Evolutionary conservation across 2,329 filamentous ascomycete genomes (phyloP), one percentile per base, ranked within the genome.

Genomic region (Sporothrix phasma): DNA sequence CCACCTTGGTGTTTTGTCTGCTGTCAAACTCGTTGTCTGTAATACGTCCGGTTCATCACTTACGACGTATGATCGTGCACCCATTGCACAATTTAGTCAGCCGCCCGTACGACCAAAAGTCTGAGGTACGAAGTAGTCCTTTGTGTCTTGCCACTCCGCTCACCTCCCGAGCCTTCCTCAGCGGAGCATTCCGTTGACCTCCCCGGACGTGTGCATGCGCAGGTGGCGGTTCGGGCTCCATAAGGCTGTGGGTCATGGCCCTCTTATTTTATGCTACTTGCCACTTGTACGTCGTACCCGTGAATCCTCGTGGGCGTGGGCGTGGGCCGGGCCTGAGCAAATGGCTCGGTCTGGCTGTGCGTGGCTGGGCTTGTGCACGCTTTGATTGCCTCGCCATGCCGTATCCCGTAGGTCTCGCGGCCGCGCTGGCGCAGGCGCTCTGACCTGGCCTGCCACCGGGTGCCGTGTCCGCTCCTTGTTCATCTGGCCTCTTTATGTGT

Each of bases 171-270:
- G n/a, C n/a, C n/a, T n/a, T n/a, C n/a, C 34, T 37, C 34, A 39
- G 51, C 51, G 51, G 31, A 54, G 31, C 51, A 24, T 39, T 54
- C 31, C 31, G 6, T 22, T 43, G 13, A 7, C 15, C 29, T 43
- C 53, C 53, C 34, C 53, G 37, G 53, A 58, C 37, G 15, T 15
- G 29, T 34, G 53, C 53, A 26, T 41, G 24, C 41, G 53, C 53
- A 56, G 34, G 34, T 10, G 7, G 39, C 11, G 11, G 10, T 8
- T 11, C 10, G 19, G 26, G 51, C 34, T 59, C 56, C 56, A 59
- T 59, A 59, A 46, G 56, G 56, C 39, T 59, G 56, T 39, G 56
- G 54, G 56, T 59, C 56, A 4, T 22, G 39, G 37, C 29, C 13
- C 31, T 39, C 31, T 4, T 39, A 4, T 59, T 41, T 39, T 56